Evolutionary conservation across 768 basidiomycete genomes (phyloP).

Genomic region (Lactifluus rugatus): DNA sequence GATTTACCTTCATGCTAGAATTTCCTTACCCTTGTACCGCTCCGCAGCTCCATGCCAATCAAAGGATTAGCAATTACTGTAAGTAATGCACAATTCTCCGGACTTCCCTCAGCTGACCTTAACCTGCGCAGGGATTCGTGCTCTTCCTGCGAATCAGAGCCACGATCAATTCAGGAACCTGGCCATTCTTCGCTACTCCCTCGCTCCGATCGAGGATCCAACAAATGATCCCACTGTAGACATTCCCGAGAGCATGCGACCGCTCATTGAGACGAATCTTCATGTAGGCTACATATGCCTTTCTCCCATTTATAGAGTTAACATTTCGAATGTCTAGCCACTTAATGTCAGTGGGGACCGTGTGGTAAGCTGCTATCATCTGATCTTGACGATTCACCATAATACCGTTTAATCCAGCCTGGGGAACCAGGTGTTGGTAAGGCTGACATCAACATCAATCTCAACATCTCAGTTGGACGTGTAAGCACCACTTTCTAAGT

Average conservation of each 20-base stretch:
- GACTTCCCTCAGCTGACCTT: neutral
- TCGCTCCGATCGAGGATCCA: conserved; percentile 10
- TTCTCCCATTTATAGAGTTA: neutral
- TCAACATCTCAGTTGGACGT: too few relatives aligned
- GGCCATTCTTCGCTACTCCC: conserved; percentile 18
- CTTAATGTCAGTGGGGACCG: neutral
- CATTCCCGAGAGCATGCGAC: neutral
- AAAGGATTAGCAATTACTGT: conserved; percentile 11
- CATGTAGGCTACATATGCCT: neutral
- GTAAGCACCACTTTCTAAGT: neutral
- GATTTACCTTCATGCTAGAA: neutral
- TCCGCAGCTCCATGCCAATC: conserved; percentile 18
- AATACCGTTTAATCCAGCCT: neutral
- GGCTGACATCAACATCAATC: too few relatives aligned
- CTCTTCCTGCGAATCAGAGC: neutral
- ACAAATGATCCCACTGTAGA: neutral
- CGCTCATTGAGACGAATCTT: conserved; percentile 1
- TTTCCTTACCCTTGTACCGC: neutral
- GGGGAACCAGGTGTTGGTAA: neutral
- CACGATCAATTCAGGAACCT: conserved; percentile 5
- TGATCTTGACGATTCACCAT: neutral
- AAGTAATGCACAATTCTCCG: neutral
- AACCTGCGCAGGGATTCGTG: conserved; percentile 6
- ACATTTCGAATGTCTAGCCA: neutral
- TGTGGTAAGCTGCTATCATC: neutral